Conservation (phyloP, 176 grass and related monocot species). For the Elaeis guineensis region DNA sequence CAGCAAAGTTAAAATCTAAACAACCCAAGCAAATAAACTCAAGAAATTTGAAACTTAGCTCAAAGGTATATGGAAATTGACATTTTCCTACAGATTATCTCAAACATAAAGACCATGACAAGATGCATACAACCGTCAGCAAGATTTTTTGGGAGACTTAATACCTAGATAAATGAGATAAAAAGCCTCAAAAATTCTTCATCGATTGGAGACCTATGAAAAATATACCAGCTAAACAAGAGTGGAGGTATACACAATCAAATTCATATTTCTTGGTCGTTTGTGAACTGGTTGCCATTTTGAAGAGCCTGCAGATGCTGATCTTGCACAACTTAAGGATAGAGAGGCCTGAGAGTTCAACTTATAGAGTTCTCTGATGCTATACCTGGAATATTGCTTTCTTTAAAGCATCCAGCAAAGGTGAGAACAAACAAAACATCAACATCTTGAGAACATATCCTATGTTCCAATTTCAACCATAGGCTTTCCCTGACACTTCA, state of each 20-base stretch:
- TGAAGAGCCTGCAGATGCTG: background rate
- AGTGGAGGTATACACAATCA: slow-evolving; percentile 21
- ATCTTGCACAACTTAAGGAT: background rate
- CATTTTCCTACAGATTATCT: too few species aligned
- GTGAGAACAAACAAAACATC: background rate
- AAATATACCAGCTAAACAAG: slow-evolving; percentile 23
- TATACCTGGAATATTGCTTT: slow-evolving; percentile 11
- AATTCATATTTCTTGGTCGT: slow-evolving; percentile 21
- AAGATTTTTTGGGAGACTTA: background rate
- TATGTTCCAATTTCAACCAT: slow-evolving; percentile 14
- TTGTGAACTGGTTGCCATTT: slow-evolving; percentile 13
- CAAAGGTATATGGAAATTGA: too few species aligned
- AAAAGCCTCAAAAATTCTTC: background rate
- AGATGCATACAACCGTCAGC: too few species aligned
- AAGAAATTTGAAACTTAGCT: too few species aligned
- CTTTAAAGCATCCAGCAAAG: slow-evolving; percentile 7
- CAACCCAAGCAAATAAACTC: too few species aligned
- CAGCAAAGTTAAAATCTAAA: too few species aligned
- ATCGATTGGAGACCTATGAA: background rate
- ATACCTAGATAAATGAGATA: background rate
- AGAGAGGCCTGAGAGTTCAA: slow-evolving; percentile 3
- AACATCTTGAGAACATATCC: slow-evolving; percentile 16
- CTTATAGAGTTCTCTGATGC: slow-evolving; percentile 10
- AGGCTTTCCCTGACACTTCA: background rate
- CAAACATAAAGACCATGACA: too few species aligned